These are phyloP conservation scores for Colletotrichum paranaense DNA, from an alignment of 2,329 filamentous ascomycete species.

Conservation along the genomic window DNA sequence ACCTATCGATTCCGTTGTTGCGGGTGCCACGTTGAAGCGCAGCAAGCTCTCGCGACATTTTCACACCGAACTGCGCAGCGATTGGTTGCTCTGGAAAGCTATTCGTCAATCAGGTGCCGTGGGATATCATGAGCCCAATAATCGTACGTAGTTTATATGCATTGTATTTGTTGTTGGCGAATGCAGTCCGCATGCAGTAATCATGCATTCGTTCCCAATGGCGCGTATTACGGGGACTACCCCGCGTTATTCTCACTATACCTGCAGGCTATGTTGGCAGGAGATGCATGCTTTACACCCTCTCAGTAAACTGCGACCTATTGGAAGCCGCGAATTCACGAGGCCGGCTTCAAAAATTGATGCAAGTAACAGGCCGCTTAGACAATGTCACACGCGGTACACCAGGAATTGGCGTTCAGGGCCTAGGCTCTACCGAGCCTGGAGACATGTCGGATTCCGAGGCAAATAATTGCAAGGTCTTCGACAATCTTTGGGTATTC, in stretches of 20 bases:
- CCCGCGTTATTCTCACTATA: background rate
- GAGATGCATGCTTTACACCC: background rate
- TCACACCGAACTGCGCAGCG: background rate
- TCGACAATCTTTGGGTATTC: too few species aligned
- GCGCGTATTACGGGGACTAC: background rate
- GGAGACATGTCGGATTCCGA: too few species aligned
- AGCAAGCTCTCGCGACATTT: background rate
- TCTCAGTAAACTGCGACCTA: background rate
- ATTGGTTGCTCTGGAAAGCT: background rate
- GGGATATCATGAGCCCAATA: background rate
- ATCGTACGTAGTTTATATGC: background rate
- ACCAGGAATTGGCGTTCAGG: background rate
- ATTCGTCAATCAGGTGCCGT: background rate
- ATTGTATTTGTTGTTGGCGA: background rate
- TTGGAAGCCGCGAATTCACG: background rate
- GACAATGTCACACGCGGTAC: background rate
- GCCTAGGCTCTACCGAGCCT: background rate
- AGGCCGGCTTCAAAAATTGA: background rate
- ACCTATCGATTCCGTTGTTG: background rate
- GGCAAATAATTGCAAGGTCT: too few species aligned
- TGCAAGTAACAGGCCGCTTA: background rate
- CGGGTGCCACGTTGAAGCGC: background rate
- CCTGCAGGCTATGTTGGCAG: background rate
- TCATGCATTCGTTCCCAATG: background rate
- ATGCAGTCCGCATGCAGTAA: background rate